Evolutionary conservation across 176 grass and related monocot species (phyloP).

Genomic region (Leersia perrieri): DNA sequence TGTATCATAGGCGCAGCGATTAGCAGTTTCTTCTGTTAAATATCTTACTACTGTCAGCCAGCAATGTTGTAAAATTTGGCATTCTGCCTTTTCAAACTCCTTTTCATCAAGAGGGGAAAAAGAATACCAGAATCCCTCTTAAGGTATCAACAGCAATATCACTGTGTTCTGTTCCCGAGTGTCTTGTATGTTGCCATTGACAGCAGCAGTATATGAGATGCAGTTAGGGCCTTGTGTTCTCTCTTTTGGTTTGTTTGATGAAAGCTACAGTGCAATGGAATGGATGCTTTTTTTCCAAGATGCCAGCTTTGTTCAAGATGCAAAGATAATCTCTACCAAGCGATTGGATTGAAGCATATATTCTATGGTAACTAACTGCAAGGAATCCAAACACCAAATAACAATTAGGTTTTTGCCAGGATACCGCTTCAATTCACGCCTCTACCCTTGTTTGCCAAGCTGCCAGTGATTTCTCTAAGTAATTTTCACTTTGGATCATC

Average conservation of each 20-base stretch:
- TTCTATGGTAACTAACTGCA: not conserved
- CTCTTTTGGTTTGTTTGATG: constrained; percentile 35
- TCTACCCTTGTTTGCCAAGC: too few species aligned
- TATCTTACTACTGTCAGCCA: constrained; percentile 10
- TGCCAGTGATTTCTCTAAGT: too few species aligned
- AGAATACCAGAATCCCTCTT: not conserved
- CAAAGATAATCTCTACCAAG: constrained; percentile 5
- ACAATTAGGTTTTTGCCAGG: not conserved
- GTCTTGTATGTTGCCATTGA: not conserved
- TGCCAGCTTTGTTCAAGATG: constrained; percentile 43
- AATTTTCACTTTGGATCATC: too few species aligned
- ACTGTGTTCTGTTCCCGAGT: not conserved
- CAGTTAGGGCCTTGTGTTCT: not conserved
- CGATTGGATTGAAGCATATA: not conserved
- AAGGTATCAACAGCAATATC: not conserved
- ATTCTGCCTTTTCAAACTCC: constrained; percentile 32
- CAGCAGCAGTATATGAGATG: not conserved
- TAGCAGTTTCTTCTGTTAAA: constrained; percentile 23
- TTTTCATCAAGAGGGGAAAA: constrained; percentile 6
- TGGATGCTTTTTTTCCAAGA: constrained; percentile 24
- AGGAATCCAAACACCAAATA: not conserved
- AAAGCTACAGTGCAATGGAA: constrained; percentile 35
- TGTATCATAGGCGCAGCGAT: constrained; percentile 39
- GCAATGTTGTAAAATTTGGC: constrained; percentile 41
- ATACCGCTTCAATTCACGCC: not conserved